Evolutionary conservation across 2,329 filamentous ascomycete species (phyloP).

Genomic region (Phyllosticta capitalensis): DNA sequence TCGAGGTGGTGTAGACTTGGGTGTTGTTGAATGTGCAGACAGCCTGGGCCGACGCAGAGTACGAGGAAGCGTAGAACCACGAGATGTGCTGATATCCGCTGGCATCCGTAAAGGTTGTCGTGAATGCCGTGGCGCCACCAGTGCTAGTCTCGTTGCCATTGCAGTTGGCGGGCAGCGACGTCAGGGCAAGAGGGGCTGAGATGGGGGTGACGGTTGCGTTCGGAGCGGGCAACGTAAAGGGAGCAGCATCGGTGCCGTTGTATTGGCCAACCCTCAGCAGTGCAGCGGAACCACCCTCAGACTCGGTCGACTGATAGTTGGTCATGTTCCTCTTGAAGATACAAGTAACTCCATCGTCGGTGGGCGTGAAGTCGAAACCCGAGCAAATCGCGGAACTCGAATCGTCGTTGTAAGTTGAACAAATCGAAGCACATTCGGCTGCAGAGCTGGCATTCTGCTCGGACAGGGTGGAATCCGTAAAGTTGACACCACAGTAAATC

Average conservation of each 20-base stretch:
- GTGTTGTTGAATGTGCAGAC: conserved; percentile 10
- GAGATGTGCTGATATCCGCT: conserved; percentile 1
- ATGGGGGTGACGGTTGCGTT: background rate
- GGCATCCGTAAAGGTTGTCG: conserved; percentile 1
- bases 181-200: background rate
- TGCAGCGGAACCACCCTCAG: background rate
- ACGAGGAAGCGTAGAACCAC: background rate
- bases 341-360: background rate
- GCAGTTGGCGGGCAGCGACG: background rate
- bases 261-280: background rate
- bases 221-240: background rate
- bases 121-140: conserved; percentile 1
- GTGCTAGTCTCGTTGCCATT: background rate
- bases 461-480: background rate
- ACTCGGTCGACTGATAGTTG: background rate
- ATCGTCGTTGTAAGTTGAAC: conserved; percentile 1
- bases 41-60: background rate
- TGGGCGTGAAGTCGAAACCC: conserved; percentile 1
- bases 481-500: conserved; percentile 6
- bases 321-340: conserved; percentile 1
- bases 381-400: background rate
- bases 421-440: conserved; percentile 7
- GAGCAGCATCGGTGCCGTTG: background rate
- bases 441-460: background rate
- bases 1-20: conserved; percentile 1